Conservation (phyloP, 2,329 filamentous ascomycete species). For the Elsinoe batatas region DNA sequence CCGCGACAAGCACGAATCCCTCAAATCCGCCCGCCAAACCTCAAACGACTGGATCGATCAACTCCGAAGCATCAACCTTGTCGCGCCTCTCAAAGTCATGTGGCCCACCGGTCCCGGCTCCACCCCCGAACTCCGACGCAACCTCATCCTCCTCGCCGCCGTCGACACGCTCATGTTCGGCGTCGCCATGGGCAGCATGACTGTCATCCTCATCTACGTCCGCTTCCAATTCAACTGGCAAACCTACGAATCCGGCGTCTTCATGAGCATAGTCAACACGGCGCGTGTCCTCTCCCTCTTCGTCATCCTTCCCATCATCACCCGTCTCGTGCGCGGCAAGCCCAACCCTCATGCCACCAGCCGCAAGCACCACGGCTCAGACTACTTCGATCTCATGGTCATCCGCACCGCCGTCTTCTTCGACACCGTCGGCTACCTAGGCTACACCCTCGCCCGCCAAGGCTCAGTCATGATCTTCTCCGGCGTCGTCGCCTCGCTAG, state of each 20-base stretch:
- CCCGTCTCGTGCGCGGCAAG: constrained; percentile 61
- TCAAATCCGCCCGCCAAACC: constrained; percentile 26
- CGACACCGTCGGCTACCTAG: constrained; percentile 64
- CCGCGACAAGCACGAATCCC: constrained; percentile 52
- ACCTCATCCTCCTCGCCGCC: constrained; percentile 69
- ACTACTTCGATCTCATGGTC: constrained; percentile 65
- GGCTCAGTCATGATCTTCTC: constrained; percentile 58
- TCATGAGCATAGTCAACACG: constrained; percentile 69
- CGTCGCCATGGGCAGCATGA: constrained; percentile 67
- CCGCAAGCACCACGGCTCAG: constrained; percentile 57
- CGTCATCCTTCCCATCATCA: constrained; percentile 63
- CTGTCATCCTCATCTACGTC: constrained; percentile 76
- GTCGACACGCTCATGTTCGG: constrained; percentile 78
- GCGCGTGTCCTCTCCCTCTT: constrained; percentile 68
- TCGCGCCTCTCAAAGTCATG: constrained; percentile 69
- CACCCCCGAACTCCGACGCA: constrained; percentile 55
- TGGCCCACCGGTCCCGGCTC: constrained; percentile 60
- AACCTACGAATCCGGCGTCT: constrained; percentile 68
- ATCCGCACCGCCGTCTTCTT: constrained; percentile 66
- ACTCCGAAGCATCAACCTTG: constrained; percentile 49
- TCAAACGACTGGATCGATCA: constrained; percentile 35
- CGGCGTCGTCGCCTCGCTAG: constrained; percentile 64
- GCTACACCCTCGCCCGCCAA: constrained; percentile 58
- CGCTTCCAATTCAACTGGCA: constrained; percentile 74
- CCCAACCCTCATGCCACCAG: constrained; percentile 30